Base-by-base conservation (phyloP, 345 rosid species). In the Toxicodendron radicans region DNA sequence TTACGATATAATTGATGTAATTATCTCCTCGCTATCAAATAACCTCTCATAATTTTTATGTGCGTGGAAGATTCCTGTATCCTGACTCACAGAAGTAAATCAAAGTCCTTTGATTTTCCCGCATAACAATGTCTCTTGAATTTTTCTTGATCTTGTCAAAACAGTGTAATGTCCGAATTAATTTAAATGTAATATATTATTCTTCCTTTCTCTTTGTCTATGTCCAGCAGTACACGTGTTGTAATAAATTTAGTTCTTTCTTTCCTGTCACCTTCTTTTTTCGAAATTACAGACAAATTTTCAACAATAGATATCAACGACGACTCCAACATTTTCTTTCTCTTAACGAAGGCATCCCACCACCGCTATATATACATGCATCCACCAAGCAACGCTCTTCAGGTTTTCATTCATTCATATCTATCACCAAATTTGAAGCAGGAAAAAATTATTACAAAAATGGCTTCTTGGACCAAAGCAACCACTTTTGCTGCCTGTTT, bases 401-500 rank as follows among this genome's bases (percentile, higher is more conserved):
- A 38, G 7, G 7, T 38, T 38, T 38, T 7, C 7, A n/a, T 27
- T n/a, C 46, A 21, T 17, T 75, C 45, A 68, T 1, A 18, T 51
- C 35, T 51, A 5, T 16, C n/a, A 51, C 3, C 17, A 16, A 51
- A 4, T 16, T 16, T 51, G 7, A 51, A 51, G 54, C 4, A 13
- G 6, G 8, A 38, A 10, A 64, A 33, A n/a, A 30, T 9, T 18
- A 38, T 48, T 10, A 59, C 59, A 35, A 46, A 27, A 3, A 75
- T 78, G 80, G 77, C 61, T 72, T 54, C 68, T n/a, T 3, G 60
- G 64, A 71, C 59, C 41, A 33, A 24, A 21, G 64, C 73, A 23
- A 46, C 57, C 1, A n/a, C n/a, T 48, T 30, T 76, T 45, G 73
- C 68, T 32, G 81, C 69, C 32, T 76, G 74, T 64, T 67, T 77